Conservation (phyloP, 768 basidiomycete species). For the Lentinula lateritia region DNA sequence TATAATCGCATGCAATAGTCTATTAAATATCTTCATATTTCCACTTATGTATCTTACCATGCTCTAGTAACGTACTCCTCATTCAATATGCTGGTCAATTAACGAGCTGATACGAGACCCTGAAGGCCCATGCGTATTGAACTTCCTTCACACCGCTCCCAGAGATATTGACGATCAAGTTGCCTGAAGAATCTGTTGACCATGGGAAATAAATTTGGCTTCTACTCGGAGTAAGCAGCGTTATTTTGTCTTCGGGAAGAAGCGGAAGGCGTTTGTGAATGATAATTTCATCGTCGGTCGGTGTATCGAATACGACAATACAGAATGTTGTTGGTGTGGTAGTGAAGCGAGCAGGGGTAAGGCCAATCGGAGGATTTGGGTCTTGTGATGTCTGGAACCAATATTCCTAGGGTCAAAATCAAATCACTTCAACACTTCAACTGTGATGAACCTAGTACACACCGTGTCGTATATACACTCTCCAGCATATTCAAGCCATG, state of each 20-base stretch:
- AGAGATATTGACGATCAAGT: constrained; percentile 19
- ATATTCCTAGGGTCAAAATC: constrained; percentile 27
- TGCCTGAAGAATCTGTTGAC: constrained; percentile 10
- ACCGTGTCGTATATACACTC: constrained; percentile 51
- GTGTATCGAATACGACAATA: constrained; percentile 36
- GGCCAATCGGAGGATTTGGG: constrained; percentile 15
- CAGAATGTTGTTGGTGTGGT: constrained; percentile 48
- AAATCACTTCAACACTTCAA: not conserved
- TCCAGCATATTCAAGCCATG: constrained; percentile 46
- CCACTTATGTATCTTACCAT: not conserved
- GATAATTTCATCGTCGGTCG: constrained; percentile 24
- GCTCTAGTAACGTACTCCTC: not conserved
- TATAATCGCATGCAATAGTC: too few relatives aligned
- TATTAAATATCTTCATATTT: too few relatives aligned
- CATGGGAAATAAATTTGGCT: constrained; percentile 22
- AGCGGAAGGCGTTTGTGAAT: constrained; percentile 38
- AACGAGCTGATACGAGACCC: constrained; percentile 23
- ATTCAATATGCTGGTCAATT: not conserved
- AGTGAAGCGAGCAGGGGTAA: constrained; percentile 35
- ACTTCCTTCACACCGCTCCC: constrained; percentile 18
- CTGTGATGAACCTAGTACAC: not conserved
- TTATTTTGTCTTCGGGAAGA: constrained; percentile 34
- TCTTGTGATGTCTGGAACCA: constrained; percentile 44
- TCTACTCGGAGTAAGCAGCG: constrained; percentile 29
- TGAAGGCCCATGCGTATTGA: constrained; percentile 36